Conservation (phyloP, 140 eudicot species). For the Oenanthe javanica region DNA sequence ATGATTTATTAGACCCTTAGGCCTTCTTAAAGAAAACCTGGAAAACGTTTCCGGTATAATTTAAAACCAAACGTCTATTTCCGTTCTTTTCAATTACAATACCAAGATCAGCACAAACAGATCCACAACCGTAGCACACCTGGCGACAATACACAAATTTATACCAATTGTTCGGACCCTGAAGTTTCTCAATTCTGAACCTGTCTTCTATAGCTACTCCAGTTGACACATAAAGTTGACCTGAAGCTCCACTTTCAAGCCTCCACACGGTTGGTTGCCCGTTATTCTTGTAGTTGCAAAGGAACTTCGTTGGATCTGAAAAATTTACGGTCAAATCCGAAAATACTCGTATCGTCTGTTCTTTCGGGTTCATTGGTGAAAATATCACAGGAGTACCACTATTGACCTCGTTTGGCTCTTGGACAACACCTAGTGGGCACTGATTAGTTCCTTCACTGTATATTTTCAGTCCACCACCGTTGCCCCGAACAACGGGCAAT, state of each 20-base stretch:
- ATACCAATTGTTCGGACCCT: constrained; percentile 23
- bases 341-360: constrained; percentile 20
- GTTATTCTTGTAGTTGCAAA: too few relatives aligned
- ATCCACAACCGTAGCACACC: constrained; percentile 29
- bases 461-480: too few relatives aligned
- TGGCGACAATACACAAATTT: constrained; percentile 43
- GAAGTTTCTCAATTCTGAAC: too few relatives aligned
- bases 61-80: constrained; percentile 34
- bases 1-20: not conserved
- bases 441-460: too few relatives aligned
- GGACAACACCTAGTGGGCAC: too few relatives aligned
- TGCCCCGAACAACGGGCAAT: constrained; percentile 40
- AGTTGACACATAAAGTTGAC: too few relatives aligned
- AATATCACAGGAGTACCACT: constrained; percentile 34
- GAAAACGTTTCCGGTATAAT: constrained; percentile 27
- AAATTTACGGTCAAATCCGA: constrained; percentile 30
- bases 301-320: constrained; percentile 14
- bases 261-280: constrained; percentile 26
- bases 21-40: constrained; percentile 37
- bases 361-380: constrained; percentile 22
- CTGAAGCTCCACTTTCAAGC: too few relatives aligned
- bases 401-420: constrained; percentile 10
- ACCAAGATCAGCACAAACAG: constrained; percentile 44
- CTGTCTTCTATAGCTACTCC: too few relatives aligned
- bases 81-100: constrained; percentile 33